phyloP scores from a whole-genome alignment of 75 land plant genomes.

The Larix kaempferi region DNA sequence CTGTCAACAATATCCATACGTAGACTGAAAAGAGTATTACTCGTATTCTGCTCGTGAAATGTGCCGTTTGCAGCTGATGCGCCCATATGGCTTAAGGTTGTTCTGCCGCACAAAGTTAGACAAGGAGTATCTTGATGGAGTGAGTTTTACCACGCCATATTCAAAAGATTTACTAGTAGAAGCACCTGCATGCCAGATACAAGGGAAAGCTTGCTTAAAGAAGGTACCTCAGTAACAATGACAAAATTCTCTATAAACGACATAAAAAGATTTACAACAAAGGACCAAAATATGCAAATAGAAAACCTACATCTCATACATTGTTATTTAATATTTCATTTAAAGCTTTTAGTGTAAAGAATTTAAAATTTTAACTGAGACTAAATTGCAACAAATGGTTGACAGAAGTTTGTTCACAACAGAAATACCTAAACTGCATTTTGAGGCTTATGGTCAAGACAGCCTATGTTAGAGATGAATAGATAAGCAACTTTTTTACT shows the following conservation, averaged over 20 bases:
- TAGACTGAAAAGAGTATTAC: background rate
- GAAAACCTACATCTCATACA: background rate
- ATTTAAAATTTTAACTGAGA: too few species aligned
- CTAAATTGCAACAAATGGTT: too few species aligned
- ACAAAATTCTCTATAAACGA: background rate
- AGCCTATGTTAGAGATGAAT: too few species aligned
- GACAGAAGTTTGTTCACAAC: too few species aligned
- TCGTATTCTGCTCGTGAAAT: slow-evolving; percentile 5
- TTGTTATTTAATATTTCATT: background rate
- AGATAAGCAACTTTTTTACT: too few species aligned
- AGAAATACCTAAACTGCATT: too few species aligned
- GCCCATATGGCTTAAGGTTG: background rate
- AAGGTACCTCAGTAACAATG: background rate
- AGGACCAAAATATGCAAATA: background rate
- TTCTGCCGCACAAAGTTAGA: background rate
- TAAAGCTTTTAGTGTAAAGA: background rate
- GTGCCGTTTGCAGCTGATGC: background rate
- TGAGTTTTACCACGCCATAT: background rate
- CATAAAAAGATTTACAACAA: background rate
- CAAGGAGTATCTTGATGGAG: background rate
- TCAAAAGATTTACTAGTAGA: background rate
- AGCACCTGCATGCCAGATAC: slow-evolving; percentile 1
- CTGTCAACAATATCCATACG: background rate
- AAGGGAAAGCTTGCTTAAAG: background rate
- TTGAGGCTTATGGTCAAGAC: too few species aligned